phyloP scores from a whole-genome alignment of 1,284 basidiomycete genomes.

The Bjerkandera adusta region DNA sequence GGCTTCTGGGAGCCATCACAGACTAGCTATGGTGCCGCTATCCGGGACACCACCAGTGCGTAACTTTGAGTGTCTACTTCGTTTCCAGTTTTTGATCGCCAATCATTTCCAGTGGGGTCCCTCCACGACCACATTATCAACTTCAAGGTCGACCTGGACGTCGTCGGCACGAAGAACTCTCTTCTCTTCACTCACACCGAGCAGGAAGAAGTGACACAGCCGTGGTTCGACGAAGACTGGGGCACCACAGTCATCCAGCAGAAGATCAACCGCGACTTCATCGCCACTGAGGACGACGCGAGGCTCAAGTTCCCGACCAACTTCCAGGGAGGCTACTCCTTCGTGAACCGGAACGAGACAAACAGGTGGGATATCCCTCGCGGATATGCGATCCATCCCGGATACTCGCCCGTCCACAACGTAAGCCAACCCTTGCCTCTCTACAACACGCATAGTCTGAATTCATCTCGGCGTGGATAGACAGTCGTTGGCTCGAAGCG shows the following conservation, averaged over 20 bases:
- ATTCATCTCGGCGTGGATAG: slow-evolving; percentile 30
- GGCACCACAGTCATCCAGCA: slow-evolving; percentile 52
- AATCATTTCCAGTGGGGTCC: slow-evolving; percentile 50
- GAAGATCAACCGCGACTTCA: slow-evolving; percentile 45
- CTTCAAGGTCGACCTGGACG: slow-evolving; percentile 63
- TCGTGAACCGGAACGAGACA: slow-evolving; percentile 56
- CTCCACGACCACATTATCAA: slow-evolving; percentile 73
- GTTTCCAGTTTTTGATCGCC: not conserved
- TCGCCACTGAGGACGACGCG: slow-evolving; percentile 57
- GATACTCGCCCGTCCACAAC: slow-evolving; percentile 49
- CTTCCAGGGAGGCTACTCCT: slow-evolving; percentile 51
- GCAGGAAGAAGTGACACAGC: slow-evolving; percentile 46
- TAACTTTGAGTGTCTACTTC: slow-evolving; percentile 3
- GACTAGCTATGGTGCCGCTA: slow-evolving; percentile 51
- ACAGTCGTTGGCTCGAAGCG: slow-evolving; percentile 58
- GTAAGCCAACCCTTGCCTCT: slow-evolving; percentile 30
- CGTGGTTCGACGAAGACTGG: slow-evolving; percentile 67
- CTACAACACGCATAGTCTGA: too few species aligned
- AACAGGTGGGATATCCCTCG: slow-evolving; percentile 58
- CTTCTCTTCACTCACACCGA: slow-evolving; percentile 47
- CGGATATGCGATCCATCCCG: slow-evolving; percentile 57
- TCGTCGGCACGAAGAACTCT: slow-evolving; percentile 58
- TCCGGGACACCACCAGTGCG: slow-evolving; percentile 53
- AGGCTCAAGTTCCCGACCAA: slow-evolving; percentile 52
- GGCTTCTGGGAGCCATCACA: slow-evolving; percentile 53